phyloP scores from a whole-genome alignment of 2,329 filamentous ascomycete species.

The Pseudopyrenochaeta lycopersici region DNA sequence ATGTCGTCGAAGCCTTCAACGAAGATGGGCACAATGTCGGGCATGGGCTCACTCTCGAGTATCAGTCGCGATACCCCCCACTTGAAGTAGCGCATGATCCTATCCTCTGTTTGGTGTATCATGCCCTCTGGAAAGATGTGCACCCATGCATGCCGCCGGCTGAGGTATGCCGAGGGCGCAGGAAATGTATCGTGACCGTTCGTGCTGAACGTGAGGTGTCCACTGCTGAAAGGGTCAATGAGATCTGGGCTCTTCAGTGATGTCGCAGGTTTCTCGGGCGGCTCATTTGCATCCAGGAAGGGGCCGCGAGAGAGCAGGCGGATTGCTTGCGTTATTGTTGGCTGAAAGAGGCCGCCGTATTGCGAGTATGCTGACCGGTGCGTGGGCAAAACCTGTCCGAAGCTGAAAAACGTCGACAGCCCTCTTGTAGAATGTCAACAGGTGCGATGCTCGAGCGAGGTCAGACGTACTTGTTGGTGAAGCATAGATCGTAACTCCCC shows the following conservation, averaged over 20 bases:
- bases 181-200: conserved; percentile 71
- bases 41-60: conserved; percentile 85
- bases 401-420: conserved; percentile 80
- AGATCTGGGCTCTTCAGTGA: conserved; percentile 43
- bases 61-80: conserved; percentile 95
- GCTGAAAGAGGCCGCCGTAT: conserved; percentile 87
- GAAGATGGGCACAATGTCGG: conserved; percentile 92
- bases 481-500: conserved; percentile 95
- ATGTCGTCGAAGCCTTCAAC: conserved; percentile 87
- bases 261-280: conserved; percentile 29
- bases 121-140: conserved; percentile 97
- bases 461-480: conserved; percentile 75
- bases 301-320: conserved; percentile 75
- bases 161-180: conserved; percentile 75
- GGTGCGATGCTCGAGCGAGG: background rate
- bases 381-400: conserved; percentile 90
- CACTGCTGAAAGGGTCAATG: conserved; percentile 65
- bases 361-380: conserved; percentile 82
- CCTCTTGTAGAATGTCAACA: conserved; percentile 58
- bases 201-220: conserved; percentile 69
- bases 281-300: conserved; percentile 46
- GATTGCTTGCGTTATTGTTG: conserved; percentile 85
- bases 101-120: conserved; percentile 84
- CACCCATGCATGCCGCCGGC: conserved; percentile 81
- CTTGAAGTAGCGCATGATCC: conserved; percentile 94